Conservation (phyloP, 2,329 filamentous ascomycete genomes). For the Alternaria sp. region DNA sequence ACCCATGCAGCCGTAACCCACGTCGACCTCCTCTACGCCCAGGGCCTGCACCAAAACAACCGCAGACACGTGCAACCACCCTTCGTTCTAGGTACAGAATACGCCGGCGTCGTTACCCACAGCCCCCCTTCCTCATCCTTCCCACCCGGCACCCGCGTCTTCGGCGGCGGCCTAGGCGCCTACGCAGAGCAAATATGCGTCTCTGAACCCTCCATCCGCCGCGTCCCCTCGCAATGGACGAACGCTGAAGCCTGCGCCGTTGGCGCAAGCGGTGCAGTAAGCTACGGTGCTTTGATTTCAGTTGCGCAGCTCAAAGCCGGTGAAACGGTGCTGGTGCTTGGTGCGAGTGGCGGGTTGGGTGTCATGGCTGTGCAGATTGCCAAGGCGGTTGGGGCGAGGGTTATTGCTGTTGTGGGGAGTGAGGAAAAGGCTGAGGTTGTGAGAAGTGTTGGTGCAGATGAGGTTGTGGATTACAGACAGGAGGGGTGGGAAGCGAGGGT, state of each 20-base stretch:
- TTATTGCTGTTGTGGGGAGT: conserved; percentile 61
- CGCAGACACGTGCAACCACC: conserved; percentile 62
- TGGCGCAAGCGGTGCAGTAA: conserved; percentile 61
- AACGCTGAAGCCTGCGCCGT: conserved; percentile 61
- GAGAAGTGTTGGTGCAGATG: conserved; percentile 50
- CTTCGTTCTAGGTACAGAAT: conserved; percentile 67
- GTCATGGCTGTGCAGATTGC: conserved; percentile 64
- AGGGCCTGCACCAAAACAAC: conserved; percentile 67
- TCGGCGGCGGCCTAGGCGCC: conserved; percentile 59
- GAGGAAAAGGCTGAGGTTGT: conserved; percentile 55
- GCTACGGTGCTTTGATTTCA: conserved; percentile 58
- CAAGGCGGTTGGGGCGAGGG: conserved; percentile 59
- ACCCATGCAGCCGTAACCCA: conserved; percentile 65
- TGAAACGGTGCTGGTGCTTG: conserved; percentile 62
- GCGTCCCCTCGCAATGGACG: conserved; percentile 55
- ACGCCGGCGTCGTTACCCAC: conserved; percentile 60
- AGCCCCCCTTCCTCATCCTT: conserved; percentile 47
- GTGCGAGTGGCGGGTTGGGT: conserved; percentile 63
- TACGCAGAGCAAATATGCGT: conserved; percentile 61
- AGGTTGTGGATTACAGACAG: conserved; percentile 52
- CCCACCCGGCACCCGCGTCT: conserved; percentile 59
- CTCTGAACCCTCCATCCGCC: conserved; percentile 49
- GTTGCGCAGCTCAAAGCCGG: conserved; percentile 53
- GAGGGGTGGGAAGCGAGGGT: conserved; percentile 61
- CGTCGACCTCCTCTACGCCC: conserved; percentile 65